Evolutionary conservation across 345 rosid genomes (phyloP).

Genomic region (Atalantia buxifolia): DNA sequence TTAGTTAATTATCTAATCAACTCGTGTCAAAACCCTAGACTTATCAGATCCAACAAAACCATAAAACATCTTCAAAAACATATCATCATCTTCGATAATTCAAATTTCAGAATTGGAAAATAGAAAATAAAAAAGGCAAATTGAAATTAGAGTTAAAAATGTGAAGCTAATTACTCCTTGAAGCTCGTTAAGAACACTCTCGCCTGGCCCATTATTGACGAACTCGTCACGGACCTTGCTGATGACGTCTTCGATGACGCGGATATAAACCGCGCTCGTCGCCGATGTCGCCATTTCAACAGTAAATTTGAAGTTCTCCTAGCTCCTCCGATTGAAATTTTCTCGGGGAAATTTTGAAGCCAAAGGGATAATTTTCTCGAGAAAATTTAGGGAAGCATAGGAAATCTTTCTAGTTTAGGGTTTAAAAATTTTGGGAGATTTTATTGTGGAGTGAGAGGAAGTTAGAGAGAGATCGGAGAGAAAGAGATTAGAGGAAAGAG

Average conservation of each 20-base stretch:
- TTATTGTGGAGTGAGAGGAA: slow-evolving; percentile 15
- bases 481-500: slow-evolving; percentile 11
- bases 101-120: neutral
- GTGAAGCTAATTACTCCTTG: slow-evolving; percentile 62
- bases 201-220: slow-evolving; percentile 75
- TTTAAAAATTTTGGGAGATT: slow-evolving; percentile 25
- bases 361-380: slow-evolving; percentile 14
- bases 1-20: neutral
- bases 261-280: slow-evolving; percentile 73
- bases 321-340: slow-evolving; percentile 13
- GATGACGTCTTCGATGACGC: slow-evolving; percentile 89
- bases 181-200: slow-evolving; percentile 76
- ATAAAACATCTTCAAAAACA: neutral
- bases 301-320: slow-evolving; percentile 11
- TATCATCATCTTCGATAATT: slow-evolving; percentile 1
- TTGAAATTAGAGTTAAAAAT: neutral
- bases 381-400: neutral
- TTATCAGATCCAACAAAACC: slow-evolving; percentile 33
- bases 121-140: neutral
- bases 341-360: neutral
- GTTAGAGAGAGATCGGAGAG: slow-evolving; percentile 26
- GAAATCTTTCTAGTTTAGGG: neutral
- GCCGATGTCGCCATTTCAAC: slow-evolving; percentile 46
- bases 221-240: slow-evolving; percentile 94
- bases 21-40: slow-evolving; percentile 35